Conservation (phyloP, 169 alveolate genomes). For the Plasmodium gonderi region DNA sequence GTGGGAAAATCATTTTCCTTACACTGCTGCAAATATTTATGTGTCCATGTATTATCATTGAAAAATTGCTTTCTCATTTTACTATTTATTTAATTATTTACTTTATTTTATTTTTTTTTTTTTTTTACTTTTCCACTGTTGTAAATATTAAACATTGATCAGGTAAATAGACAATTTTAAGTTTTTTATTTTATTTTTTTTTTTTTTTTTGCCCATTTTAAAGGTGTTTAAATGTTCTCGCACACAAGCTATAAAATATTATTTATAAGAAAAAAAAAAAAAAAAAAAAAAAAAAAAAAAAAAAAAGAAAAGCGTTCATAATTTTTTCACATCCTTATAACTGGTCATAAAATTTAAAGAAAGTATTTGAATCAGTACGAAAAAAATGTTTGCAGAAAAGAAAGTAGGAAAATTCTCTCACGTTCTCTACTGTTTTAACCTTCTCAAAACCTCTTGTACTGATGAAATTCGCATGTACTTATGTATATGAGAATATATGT, state of each 20-base stretch:
- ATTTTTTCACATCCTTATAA: conserved; percentile 13
- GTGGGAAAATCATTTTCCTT: background rate
- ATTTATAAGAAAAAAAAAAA: conserved; percentile 9
- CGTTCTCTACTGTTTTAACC: conserved; percentile 7
- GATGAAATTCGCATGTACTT: background rate
- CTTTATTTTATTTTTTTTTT: conserved; percentile 1
- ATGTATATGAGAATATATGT: background rate
- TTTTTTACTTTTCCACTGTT: conserved; percentile 25
- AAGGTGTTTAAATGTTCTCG: conserved; percentile 15
- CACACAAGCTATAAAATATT: too few relatives aligned
- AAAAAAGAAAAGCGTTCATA: conserved; percentile 33
- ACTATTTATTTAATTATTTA: background rate
- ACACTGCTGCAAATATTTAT: background rate
- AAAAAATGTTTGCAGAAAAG: background rate
- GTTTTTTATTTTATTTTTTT: conserved; percentile 29
- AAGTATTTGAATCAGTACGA: conserved; percentile 3
- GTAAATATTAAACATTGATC: background rate
- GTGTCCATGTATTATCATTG: background rate
- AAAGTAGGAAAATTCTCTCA: background rate
- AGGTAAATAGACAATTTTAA: conserved; percentile 5
- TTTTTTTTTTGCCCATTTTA: background rate
- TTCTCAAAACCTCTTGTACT: background rate
- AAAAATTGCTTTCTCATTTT: background rate
- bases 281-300: conserved; percentile 19
- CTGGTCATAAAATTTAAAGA: background rate